A percentile compares a stretch with the other conserved stretches of the same genome.
phyloP scores from a whole-genome alignment of 2,329 filamentous ascomycete species.

The Mycosphaerella sp. region DNA sequence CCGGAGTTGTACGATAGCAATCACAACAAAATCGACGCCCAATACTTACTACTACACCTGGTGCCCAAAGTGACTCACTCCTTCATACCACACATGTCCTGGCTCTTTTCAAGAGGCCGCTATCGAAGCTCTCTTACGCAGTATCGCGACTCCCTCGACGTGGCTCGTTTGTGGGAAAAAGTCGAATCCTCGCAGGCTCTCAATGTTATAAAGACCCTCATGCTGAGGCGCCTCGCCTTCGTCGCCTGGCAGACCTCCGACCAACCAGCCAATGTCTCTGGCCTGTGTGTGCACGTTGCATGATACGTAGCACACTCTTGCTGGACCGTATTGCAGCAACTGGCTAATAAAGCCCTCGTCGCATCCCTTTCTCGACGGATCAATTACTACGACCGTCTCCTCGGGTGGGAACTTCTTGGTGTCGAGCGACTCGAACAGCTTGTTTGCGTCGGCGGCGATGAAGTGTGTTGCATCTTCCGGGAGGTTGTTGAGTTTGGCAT shows the following conservation, averaged over 20 bases:
- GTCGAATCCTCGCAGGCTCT: constrained; percentile 87
- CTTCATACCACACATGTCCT: neutral
- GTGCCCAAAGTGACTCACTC: neutral
- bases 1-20: no score
- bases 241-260: constrained; percentile 55
- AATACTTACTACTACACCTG: no score
- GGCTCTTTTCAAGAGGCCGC: neutral
- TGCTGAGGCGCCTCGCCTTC: constrained; percentile 27
- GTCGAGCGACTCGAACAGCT: constrained; percentile 69
- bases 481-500: constrained; percentile 72
- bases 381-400: constrained; percentile 88
- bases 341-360: constrained; percentile 78
- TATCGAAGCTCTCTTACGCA: constrained; percentile 39
- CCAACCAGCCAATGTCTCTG: constrained; percentile 80
- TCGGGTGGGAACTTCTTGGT: constrained; percentile 57
- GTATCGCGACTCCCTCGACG: constrained; percentile 59
- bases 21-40: no score
- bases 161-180: constrained; percentile 87
- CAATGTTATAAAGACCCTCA: constrained; percentile 64
- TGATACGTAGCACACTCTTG: constrained; percentile 83
- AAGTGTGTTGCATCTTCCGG: constrained; percentile 65
- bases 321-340: constrained; percentile 69
- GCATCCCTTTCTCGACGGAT: constrained; percentile 94
- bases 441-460: constrained; percentile 78
- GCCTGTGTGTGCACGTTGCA: constrained; percentile 99